These are phyloP conservation scores for Myochromella boudieri DNA, from an alignment of 768 basidiomycete genomes.

Conservation along the genomic window DNA sequence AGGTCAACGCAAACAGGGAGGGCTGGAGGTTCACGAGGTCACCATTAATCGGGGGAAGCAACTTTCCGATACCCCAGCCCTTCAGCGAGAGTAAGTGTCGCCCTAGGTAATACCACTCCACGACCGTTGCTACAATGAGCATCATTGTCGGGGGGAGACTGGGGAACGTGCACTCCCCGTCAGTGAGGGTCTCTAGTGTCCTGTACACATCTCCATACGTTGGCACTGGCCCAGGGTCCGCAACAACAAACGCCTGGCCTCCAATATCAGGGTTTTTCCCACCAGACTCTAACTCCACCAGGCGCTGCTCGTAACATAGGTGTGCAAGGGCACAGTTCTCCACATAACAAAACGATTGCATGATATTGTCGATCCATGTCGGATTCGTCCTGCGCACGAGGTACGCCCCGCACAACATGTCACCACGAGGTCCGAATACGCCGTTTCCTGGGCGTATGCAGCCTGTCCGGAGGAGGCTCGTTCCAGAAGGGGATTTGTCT, in stretches of 20 bases:
- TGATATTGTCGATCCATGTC: slow-evolving; percentile 55
- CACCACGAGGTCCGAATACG: slow-evolving; percentile 73
- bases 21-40: slow-evolving; percentile 60
- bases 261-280: slow-evolving; percentile 61
- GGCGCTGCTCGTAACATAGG: slow-evolving; percentile 69
- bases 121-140: slow-evolving; percentile 58
- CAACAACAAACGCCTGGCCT: slow-evolving; percentile 66
- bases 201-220: slow-evolving; percentile 66
- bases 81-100: slow-evolving; percentile 39
- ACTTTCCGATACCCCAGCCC: slow-evolving; percentile 30
- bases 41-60: slow-evolving; percentile 45
- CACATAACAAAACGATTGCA: slow-evolving; percentile 71
- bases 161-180: slow-evolving; percentile 57
- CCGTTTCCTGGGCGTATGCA: slow-evolving; percentile 80
- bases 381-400: slow-evolving; percentile 60
- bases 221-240: slow-evolving; percentile 63
- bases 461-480: slow-evolving; percentile 56
- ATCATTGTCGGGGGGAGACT: slow-evolving; percentile 59
- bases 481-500: slow-evolving; percentile 30
- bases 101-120: slow-evolving; percentile 55
- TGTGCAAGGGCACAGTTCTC: slow-evolving; percentile 77
- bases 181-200: slow-evolving; percentile 52
- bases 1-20: slow-evolving; percentile 51
- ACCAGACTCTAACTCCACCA: slow-evolving; percentile 47
- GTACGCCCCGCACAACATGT: slow-evolving; percentile 65